Percentiles rank a stretch among this genome's conserved stretches.
Conservation (phyloP, 1,284 basidiomycete genomes). For the Cystobasidium sp. region DNA sequence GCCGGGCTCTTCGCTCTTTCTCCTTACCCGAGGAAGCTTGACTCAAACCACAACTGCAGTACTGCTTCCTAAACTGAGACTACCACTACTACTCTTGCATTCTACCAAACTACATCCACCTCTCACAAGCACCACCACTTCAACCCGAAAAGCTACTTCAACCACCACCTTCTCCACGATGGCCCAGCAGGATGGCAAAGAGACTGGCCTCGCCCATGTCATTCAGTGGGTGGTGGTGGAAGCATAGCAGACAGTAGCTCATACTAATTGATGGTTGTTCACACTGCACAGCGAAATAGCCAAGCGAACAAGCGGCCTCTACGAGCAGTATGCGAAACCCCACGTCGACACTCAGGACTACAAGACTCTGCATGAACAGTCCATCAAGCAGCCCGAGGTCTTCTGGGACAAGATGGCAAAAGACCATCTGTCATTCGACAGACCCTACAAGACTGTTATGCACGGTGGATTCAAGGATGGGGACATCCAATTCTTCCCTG, state of each 20-base stretch:
- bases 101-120: too few species aligned
- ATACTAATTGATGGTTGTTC: background rate
- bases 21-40: too few species aligned
- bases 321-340: constrained; percentile 69
- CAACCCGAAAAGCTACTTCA: too few species aligned
- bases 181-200: background rate
- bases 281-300: constrained; percentile 36
- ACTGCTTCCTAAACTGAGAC: too few species aligned
- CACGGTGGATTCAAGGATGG: constrained; percentile 83
- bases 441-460: constrained; percentile 85
- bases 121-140: too few species aligned
- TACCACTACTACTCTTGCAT: too few species aligned
- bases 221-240: constrained; percentile 20
- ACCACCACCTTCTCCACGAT: background rate
- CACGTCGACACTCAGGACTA: constrained; percentile 73
- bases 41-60: too few species aligned
- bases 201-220: constrained; percentile 15
- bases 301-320: constrained; percentile 57
- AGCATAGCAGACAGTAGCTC: background rate
- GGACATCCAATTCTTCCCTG: constrained; percentile 87
- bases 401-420: constrained; percentile 89
- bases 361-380: constrained; percentile 50
- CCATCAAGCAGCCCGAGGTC: constrained; percentile 67
- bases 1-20: too few species aligned
- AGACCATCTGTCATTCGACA: constrained; percentile 84